phyloP scores from a whole-genome alignment of 176 grass and related monocot species.

The Oryza rufipogon region DNA sequence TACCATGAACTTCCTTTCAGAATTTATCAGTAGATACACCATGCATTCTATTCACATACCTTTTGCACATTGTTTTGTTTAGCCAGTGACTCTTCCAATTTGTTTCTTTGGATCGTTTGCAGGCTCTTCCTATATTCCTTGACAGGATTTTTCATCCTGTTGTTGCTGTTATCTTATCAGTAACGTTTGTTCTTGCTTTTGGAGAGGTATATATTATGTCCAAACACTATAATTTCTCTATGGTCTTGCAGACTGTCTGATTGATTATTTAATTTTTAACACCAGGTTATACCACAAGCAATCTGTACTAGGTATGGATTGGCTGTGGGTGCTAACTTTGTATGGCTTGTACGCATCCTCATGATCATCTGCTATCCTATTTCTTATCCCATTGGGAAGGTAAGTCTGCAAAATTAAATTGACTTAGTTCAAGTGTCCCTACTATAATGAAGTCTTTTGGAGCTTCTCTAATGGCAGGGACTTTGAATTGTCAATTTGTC shows the following conservation, averaged over 20 bases:
- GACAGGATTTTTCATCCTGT: conserved; percentile 97
- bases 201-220: conserved; percentile 71
- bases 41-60: conserved; percentile 25
- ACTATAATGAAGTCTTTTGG: conserved; percentile 7
- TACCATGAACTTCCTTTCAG: conserved; percentile 1
- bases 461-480: neutral
- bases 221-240: conserved; percentile 15
- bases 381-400: conserved; percentile 97
- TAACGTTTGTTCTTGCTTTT: conserved; percentile 96
- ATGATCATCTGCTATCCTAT: conserved; percentile 95
- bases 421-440: conserved; percentile 21
- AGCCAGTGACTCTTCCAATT: conserved; percentile 6
- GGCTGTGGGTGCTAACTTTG: conserved; percentile 95
- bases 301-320: conserved; percentile 99
- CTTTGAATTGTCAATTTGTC: conserved; percentile 22
- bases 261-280: conserved; percentile 39
- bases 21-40: conserved; percentile 10
- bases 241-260: neutral
- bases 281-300: conserved; percentile 99
- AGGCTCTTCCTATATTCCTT: conserved; percentile 98
- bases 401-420: conserved; percentile 44
- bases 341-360: conserved; percentile 93
- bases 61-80: conserved; percentile 24
- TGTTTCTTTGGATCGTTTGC: conserved; percentile 42
- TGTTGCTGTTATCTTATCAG: conserved; percentile 94